These are phyloP conservation scores for Gleditsia sinensis DNA, from an alignment of 306 rosid species.

Conservation along the genomic window DNA sequence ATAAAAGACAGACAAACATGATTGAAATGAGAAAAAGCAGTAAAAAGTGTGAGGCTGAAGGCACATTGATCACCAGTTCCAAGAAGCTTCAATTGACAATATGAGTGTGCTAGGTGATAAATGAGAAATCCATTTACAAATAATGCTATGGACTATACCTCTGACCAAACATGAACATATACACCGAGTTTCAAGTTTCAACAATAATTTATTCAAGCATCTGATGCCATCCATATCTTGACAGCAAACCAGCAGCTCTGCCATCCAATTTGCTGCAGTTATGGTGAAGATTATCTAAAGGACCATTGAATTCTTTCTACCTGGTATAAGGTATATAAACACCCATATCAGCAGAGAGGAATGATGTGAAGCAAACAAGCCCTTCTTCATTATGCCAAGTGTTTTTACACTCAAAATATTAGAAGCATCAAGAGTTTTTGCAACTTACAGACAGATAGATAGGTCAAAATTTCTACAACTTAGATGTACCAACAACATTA, in stretches of 20 bases:
- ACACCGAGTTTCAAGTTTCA: neutral
- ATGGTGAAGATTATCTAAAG: neutral
- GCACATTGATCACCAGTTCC: constrained; percentile 12
- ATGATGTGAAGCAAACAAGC: constrained; percentile 4
- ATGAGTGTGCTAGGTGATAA: neutral
- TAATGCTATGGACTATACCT: neutral
- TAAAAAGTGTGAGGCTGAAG: neutral
- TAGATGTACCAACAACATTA: neutral
- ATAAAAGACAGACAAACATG: neutral
- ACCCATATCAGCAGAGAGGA: neutral
- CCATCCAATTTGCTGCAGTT: neutral
- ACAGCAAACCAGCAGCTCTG: neutral
- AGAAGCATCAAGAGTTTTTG: neutral
- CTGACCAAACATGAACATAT: neutral
- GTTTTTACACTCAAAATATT: neutral
- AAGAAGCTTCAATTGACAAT: constrained; percentile 14
- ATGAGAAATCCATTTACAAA: neutral
- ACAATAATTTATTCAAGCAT: constrained; percentile 5
- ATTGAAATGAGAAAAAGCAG: neutral
- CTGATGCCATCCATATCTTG: neutral
- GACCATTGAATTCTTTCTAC: neutral
- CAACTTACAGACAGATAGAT: neutral
- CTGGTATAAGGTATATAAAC: neutral
- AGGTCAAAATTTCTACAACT: constrained; percentile 10
- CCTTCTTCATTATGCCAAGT: neutral